Percentiles rank a stretch among this genome's conserved stretches.
phyloP scores from a whole-genome alignment of 2,329 filamentous ascomycete species.

The Diaporthe ilicicola region DNA sequence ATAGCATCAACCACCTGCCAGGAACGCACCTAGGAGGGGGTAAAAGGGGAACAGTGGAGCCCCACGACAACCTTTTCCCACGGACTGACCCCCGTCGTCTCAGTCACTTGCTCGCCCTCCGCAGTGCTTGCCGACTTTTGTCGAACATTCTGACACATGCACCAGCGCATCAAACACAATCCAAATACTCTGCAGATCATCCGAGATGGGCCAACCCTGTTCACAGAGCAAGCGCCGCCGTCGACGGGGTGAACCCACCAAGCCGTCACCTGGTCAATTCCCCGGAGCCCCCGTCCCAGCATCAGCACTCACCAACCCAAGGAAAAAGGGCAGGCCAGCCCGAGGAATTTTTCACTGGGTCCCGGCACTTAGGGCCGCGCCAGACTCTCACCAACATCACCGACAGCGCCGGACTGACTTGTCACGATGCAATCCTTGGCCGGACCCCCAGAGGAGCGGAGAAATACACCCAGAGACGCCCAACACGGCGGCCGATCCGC shows the following conservation, averaged over 20 bases:
- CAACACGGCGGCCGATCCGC: not conserved
- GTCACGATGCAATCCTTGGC: not conserved
- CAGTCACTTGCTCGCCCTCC: constrained; percentile 6
- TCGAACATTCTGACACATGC: constrained; percentile 25
- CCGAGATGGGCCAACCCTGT: constrained; percentile 23
- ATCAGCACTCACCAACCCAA: not conserved
- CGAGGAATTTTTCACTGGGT: not conserved
- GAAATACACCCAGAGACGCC: not conserved
- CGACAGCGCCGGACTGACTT: not conserved
- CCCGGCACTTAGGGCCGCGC: not conserved
- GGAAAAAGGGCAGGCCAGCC: not conserved
- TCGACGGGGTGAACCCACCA: not conserved
- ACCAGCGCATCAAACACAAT: constrained; percentile 29
- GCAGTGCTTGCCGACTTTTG: constrained; percentile 6
- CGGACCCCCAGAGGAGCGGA: not conserved
- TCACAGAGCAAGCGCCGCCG: constrained; percentile 6
- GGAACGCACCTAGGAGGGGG: not conserved
- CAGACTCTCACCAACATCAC: not conserved
- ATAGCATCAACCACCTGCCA: constrained; percentile 12
- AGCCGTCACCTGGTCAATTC: constrained; percentile 14
- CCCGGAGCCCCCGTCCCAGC: constrained; percentile 26
- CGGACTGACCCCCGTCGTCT: constrained; percentile 12
- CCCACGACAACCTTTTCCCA: not conserved
- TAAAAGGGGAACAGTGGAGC: not conserved
- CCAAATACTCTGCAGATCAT: constrained; percentile 21